Evolutionary conservation across 1,139 yeast species (phyloP), one percentile per base, ranked within the genome.

Genomic region (Saccharomyces hybrid): DNA sequence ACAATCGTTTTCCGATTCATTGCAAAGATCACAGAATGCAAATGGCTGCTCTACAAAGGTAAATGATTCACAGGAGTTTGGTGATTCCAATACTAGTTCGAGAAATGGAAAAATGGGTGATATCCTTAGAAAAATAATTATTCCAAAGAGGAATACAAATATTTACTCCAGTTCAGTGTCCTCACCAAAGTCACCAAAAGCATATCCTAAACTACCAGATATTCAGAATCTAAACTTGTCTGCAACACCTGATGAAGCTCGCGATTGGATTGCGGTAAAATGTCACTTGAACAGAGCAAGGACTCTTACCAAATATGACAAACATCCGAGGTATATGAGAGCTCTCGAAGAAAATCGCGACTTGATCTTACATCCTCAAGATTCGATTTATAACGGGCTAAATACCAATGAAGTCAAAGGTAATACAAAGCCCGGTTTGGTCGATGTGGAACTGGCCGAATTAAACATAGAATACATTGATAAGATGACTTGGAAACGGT

Each of bases 221-320:
- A 52, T 68, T 3, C 56, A 59, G 48, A 59, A 61, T 47, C 50
- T 69, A 46, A 60, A 62, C 34, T 56, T 66, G 6, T 54, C 61
- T 5, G 48, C 54, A 1, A 52, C 61, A 9, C 60, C 61, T 30
- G 56, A 59, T 28, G 71, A 68, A 11, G 69, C 69, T 8, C 63
- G 62, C 16, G 69, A 64, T 52, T 81, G 83, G 83, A 74, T 80
- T 44, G 79, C 78, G 47, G 74, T 75, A 13, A 78, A 79, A 53
- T 73, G 79, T 6, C 91, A 86, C 55, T 73, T 91, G 52, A 83
- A 86, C 66, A 78, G 98, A 62, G 83, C 91, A 63, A 86, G 85
- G 61, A 81, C 96, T 0, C 73, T 90, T 49, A 80, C 88, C 1
- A 75, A 83, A 4, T 80, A 78, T 54, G 96, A 90, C 61, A 82